phyloP scores from a whole-genome alignment of 2,329 filamentous ascomycete genomes.

The Orbilia javanica region DNA sequence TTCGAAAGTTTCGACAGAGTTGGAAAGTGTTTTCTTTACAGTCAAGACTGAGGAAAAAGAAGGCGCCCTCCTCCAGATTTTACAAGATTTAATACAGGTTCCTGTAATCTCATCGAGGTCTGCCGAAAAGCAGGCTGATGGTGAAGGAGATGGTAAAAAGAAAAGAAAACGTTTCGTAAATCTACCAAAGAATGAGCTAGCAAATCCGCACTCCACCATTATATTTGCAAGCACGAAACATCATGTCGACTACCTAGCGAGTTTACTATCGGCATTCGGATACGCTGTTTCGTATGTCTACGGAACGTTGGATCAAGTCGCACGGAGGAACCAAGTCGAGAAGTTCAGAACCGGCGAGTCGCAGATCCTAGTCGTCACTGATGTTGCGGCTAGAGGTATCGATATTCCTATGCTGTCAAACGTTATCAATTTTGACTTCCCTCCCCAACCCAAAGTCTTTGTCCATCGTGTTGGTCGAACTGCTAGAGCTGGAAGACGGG shows the following conservation, averaged over 20 bases:
- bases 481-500: conserved; percentile 88
- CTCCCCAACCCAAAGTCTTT: conserved; percentile 95
- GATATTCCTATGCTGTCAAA: conserved; percentile 97
- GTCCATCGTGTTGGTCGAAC: conserved; percentile 96
- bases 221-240: conserved; percentile 96
- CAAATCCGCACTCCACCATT: conserved; percentile 89
- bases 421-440: conserved; percentile 99
- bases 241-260: conserved; percentile 91
- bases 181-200: conserved; percentile 67
- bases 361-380: conserved; percentile 94
- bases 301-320: conserved; percentile 92
- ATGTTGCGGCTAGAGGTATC: conserved; percentile 95
- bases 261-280: conserved; percentile 81
- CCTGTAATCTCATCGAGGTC: conserved; percentile 75
- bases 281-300: conserved; percentile 95
- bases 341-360: conserved; percentile 86
- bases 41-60: conserved; percentile 95
- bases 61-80: conserved; percentile 86
- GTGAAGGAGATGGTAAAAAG: conserved; percentile 68
- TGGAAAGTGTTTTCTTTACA: conserved; percentile 95
- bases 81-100: conserved; percentile 93
- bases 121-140: conserved; percentile 66
- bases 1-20: conserved; percentile 93
- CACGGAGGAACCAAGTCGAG: conserved; percentile 90
- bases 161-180: conserved; percentile 78